Percentiles rank a stretch among this genome's conserved stretches.
phyloP scores from a whole-genome alignment of 169 alveolate species.

The Cryptosporidium felis region DNA sequence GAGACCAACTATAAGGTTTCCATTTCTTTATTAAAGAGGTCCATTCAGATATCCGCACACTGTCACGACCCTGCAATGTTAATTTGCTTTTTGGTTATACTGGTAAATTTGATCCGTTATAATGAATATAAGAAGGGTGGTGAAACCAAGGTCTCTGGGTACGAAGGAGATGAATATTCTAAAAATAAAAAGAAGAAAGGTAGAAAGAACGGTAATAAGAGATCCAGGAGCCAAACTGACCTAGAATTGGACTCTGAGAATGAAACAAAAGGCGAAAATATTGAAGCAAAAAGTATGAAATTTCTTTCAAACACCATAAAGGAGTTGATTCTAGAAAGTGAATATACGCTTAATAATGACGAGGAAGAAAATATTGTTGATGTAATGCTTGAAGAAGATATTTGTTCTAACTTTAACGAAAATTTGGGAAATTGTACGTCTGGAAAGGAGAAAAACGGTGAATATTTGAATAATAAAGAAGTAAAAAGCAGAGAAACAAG shows the following conservation, averaged over 20 bases:
- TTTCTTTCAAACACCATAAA: not conserved
- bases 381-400: not conserved
- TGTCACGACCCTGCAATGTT: slow-evolving; percentile 26
- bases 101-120: slow-evolving; percentile 20
- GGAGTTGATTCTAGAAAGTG: not conserved
- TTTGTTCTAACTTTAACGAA: too few species aligned
- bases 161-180: too few species aligned
- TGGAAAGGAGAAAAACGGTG: too few species aligned
- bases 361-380: slow-evolving; percentile 33
- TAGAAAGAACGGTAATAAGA: too few species aligned
- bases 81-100: slow-evolving; percentile 17
- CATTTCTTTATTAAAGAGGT: slow-evolving; percentile 33
- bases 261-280: not conserved
- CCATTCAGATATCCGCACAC: slow-evolving; percentile 48
- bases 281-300: slow-evolving; percentile 11
- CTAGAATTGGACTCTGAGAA: too few species aligned
- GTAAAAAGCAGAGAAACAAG: not conserved
- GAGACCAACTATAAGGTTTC: slow-evolving; percentile 4
- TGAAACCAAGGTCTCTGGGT: too few species aligned
- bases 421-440: too few species aligned
- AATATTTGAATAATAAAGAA: too few species aligned
- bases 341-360: not conserved
- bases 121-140: too few species aligned
- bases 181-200: not conserved
- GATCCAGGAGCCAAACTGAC: too few species aligned